phyloP scores from a whole-genome alignment of 1,284 basidiomycete genomes.

The Apiotrichum laibachii region DNA sequence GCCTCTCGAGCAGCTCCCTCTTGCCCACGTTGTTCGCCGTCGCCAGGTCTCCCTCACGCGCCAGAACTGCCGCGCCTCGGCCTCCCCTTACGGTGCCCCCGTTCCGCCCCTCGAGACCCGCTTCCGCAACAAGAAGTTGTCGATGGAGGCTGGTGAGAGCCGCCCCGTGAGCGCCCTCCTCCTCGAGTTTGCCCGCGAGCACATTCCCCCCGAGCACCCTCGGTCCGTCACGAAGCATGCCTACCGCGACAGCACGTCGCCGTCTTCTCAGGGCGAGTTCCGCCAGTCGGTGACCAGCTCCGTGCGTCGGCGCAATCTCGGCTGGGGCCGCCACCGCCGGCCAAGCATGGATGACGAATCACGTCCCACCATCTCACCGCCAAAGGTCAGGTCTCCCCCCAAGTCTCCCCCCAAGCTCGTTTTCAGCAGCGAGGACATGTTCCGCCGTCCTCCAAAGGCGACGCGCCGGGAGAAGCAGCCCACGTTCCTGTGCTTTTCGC shows the following conservation, averaged over 20 bases:
- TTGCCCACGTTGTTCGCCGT: conserved; percentile 24
- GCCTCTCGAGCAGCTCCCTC: conserved; percentile 27
- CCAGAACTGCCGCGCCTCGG: conserved; percentile 18
- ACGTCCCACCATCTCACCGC: too few species aligned
- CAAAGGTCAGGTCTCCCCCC: too few species aligned
- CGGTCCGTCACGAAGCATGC: conserved; percentile 9
- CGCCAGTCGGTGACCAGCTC: conserved; percentile 28
- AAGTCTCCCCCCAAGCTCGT: not conserved
- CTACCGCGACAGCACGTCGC: conserved; percentile 8
- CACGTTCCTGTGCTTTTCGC: not conserved
- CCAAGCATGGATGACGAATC: too few species aligned
- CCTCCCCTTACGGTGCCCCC: conserved; percentile 36
- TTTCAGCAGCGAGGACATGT: not conserved
- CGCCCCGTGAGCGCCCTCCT: conserved; percentile 26
- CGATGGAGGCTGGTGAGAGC: conserved; percentile 18
- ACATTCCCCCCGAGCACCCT: conserved; percentile 5
- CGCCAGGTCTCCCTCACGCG: conserved; percentile 26
- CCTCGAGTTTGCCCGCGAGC: conserved; percentile 30
- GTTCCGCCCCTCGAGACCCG: conserved; percentile 17
- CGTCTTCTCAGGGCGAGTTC: not conserved
- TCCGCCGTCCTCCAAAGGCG: not conserved
- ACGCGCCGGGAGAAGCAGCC: conserved; percentile 3
- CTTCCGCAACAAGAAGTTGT: conserved; percentile 25
- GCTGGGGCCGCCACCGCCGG: conserved; percentile 37
- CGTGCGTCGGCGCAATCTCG: conserved; percentile 35